Evolutionary conservation across 2,329 filamentous ascomycete genomes (phyloP).

Genomic region (Penicillium janthinellum): DNA sequence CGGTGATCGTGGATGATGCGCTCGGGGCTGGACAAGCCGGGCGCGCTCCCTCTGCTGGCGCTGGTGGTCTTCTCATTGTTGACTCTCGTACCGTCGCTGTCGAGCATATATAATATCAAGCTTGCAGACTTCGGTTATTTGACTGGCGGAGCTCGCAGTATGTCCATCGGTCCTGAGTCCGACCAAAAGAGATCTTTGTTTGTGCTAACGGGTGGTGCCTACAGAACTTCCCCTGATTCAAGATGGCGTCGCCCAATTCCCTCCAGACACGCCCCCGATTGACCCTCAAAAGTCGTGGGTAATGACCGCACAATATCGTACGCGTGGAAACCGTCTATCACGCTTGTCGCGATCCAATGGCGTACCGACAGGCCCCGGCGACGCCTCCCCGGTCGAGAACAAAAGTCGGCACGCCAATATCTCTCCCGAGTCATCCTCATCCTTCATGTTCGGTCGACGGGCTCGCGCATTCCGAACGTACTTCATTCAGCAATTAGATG

Average conservation of each 20-base stretch:
- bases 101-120: conserved; percentile 33
- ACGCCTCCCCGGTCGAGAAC: conserved; percentile 25
- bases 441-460: conserved; percentile 31
- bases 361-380: conserved; percentile 13
- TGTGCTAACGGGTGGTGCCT: conserved; percentile 1
- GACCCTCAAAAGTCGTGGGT: conserved; percentile 19
- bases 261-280: conserved; percentile 8
- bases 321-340: conserved; percentile 22
- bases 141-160: conserved; percentile 29
- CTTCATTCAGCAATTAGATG: conserved; percentile 33
- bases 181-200: neutral
- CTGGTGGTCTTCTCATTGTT: conserved; percentile 38
- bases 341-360: conserved; percentile 13
- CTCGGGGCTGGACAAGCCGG: conserved; percentile 37
- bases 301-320: conserved; percentile 12
- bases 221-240: conserved; percentile 32
- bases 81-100: conserved; percentile 37
- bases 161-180: conserved; percentile 12
- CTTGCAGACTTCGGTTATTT: conserved; percentile 31
- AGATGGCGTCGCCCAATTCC: conserved; percentile 21
- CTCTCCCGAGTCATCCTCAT: conserved; percentile 23
- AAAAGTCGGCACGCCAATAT: conserved; percentile 19
- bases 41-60: conserved; percentile 37
- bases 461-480: conserved; percentile 36
- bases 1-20: conserved; percentile 62